Base-by-base conservation (phyloP, 2,329 filamentous ascomycete species). In the Lithohypha guttulata region DNA sequence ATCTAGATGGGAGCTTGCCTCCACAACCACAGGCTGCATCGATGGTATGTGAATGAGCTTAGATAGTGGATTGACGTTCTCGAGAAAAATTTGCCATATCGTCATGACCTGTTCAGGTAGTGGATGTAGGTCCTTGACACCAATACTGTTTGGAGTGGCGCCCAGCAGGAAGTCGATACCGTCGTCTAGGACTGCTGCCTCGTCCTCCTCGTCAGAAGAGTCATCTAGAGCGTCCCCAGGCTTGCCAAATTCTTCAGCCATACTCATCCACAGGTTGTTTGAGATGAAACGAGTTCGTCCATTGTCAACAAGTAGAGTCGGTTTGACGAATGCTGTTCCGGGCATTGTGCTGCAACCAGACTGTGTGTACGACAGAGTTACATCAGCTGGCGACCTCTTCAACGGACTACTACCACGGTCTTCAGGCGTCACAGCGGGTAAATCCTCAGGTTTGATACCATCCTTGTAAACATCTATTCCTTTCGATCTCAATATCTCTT, bases 41-140 rank as follows among this genome's bases (percentile, higher is more conserved):
- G 77, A 77, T 0, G 82, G 81, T 1, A 79, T 71, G 53, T 89
- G 83, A 17, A 84, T 75, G 31, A 77, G 53, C 54, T 86, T 87
- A 48, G 76, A 74, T 31, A 85, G 56, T 0, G 82, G 81, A 51
- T 87, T 81, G 40, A 87, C 76, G 44, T 83, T 77, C 34, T 84
- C 76, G 4, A 85, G 62, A 48, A 79, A 86, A 6, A 75, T 65
- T 54, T 85, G 79, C 83, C 83, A 89, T 4, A 89, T 66, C 35
- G 70, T 69, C 51, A 83, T 77, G 18, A 82, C 72, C 22, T 51
- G 41, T 13, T 46, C 42, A 10, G 50, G 33, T 5, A 36, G 41
- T 3, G 56, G 57, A 29, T 59, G 55, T 4, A 55, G 39, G 15
- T 47, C 29, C 15, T 35, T 30, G 20, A 49, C 28, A 9, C 22